Percentiles rank a stretch among this genome's conserved stretches.
Evolutionary conservation across 1,284 basidiomycete genomes (phyloP).

Genomic region (Ustilago curta): DNA sequence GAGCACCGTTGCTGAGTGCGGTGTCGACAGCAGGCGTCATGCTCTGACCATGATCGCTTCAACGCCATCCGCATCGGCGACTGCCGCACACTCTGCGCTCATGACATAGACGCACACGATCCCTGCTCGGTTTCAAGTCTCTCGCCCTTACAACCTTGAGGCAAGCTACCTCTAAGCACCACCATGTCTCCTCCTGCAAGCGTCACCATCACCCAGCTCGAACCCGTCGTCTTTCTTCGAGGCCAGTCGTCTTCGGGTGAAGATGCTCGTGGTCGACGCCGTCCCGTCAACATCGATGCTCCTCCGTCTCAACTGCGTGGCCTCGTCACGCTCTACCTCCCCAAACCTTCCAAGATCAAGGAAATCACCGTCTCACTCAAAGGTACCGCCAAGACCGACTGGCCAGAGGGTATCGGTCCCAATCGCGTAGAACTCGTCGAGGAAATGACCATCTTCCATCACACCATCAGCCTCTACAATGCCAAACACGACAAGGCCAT

Average conservation of each 20-base stretch:
- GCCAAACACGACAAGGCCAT: conserved; percentile 37
- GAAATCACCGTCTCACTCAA: conserved; percentile 84
- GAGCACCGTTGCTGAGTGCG: background rate
- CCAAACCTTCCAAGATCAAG: conserved; percentile 86
- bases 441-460: conserved; percentile 81
- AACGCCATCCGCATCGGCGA: conserved; percentile 1
- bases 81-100: background rate
- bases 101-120: background rate
- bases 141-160: background rate
- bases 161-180: background rate
- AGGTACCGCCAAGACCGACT: conserved; percentile 77
- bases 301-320: conserved; percentile 86
- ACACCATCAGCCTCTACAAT: conserved; percentile 79
- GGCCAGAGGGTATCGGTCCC: conserved; percentile 89
- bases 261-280: conserved; percentile 53
- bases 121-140: background rate
- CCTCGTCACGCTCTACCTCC: conserved; percentile 82
- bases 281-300: conserved; percentile 69
- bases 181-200: conserved; percentile 49
- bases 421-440: conserved; percentile 83
- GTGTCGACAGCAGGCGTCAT: background rate
- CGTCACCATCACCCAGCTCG: conserved; percentile 56
- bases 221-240: conserved; percentile 66
- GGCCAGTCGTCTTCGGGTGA: conserved; percentile 59
- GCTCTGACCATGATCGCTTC: conserved; percentile 6